A percentile compares a stretch with the other conserved stretches of the same genome.
phyloP scores from a whole-genome alignment of 2,329 filamentous ascomycete species.

The Cladosporium colombiae region DNA sequence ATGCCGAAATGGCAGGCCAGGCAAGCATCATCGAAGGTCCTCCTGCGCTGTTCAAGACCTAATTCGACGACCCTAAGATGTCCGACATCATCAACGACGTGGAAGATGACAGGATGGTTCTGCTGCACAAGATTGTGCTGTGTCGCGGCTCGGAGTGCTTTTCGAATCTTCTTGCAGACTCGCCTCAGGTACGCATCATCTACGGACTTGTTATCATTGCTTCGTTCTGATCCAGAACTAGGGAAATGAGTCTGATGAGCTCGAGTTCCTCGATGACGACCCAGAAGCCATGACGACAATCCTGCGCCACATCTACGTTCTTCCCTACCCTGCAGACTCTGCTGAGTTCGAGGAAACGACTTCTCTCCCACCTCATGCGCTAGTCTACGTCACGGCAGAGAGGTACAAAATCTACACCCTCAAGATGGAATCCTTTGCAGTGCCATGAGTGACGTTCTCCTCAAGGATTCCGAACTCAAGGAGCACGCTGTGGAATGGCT shows the following conservation, averaged over 20 bases:
- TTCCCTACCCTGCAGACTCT: constrained; percentile 47
- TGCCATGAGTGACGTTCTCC: background rate
- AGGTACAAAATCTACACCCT: background rate
- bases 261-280: background rate
- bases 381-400: background rate
- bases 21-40: background rate
- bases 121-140: background rate
- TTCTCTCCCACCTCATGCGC: background rate
- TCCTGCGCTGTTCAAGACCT: background rate
- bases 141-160: background rate
- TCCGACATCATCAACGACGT: background rate
- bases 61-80: background rate
- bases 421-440: background rate
- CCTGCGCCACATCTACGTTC: constrained; percentile 39
- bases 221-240: background rate
- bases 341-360: background rate
- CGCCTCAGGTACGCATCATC: background rate
- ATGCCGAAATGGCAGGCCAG: background rate
- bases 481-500: background rate
- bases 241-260: background rate
- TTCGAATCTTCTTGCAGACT: background rate
- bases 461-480: no score
- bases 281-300: background rate
- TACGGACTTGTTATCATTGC: background rate
- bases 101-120: background rate